Conservation (phyloP, 441 rosid genomes). For the Aleurites moluccanus region DNA sequence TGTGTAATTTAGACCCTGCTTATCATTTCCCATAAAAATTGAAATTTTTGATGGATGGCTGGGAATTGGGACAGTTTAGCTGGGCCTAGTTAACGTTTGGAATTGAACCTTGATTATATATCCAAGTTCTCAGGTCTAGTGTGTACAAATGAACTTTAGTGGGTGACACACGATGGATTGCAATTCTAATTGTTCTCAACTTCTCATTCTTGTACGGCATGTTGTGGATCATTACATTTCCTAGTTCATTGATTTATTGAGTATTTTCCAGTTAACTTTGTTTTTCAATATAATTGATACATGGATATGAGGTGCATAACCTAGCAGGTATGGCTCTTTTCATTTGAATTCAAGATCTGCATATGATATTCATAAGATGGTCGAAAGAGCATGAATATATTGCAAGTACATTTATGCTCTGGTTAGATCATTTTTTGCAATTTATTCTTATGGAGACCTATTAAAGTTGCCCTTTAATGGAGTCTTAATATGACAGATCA, state of each 20-base stretch:
- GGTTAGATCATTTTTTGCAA: too few relatives aligned
- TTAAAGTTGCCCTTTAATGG: not conserved
- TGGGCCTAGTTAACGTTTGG: not conserved
- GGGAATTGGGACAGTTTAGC: not conserved
- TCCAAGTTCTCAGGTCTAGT: not conserved
- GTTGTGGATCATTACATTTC: not conserved
- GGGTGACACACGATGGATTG: not conserved
- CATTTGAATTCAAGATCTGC: not conserved
- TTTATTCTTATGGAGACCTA: not conserved
- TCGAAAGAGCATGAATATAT: too few relatives aligned
- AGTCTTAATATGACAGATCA: not conserved
- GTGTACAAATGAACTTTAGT: not conserved
- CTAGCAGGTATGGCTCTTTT: not conserved
- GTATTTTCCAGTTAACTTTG: too few relatives aligned
- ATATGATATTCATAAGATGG: not conserved
- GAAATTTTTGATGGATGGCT: not conserved
- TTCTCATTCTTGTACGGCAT: not conserved
- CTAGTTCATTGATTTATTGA: not conserved
- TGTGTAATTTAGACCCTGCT: not conserved
- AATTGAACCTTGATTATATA: not conserved
- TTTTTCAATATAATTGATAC: not conserved
- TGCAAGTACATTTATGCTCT: too few relatives aligned
- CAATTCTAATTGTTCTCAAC: not conserved
- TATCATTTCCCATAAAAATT: not conserved
- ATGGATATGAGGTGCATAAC: not conserved